Percentiles rank a stretch among this genome's conserved stretches.
phyloP scores from a whole-genome alignment of 2,329 filamentous ascomycete species.

The Trichoderma koningii region DNA sequence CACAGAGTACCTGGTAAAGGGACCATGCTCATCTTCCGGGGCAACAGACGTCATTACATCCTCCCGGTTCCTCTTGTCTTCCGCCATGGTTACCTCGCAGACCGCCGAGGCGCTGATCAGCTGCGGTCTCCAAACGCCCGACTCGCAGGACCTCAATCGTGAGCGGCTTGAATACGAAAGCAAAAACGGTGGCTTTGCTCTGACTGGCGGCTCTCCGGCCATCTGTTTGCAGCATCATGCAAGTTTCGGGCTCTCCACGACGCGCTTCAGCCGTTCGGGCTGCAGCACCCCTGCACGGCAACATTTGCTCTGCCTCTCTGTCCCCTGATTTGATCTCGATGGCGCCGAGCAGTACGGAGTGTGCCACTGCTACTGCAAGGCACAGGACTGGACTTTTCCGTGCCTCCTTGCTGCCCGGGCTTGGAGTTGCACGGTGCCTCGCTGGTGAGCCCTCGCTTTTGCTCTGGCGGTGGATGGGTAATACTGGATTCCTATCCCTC shows the following conservation, averaged over 20 bases:
- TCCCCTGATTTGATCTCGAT: not conserved
- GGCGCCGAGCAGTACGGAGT: not conserved
- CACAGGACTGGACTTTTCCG: not conserved
- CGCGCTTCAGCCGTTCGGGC: conserved; percentile 17
- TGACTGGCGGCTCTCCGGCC: not conserved
- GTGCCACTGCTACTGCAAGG: not conserved
- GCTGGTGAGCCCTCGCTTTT: not conserved
- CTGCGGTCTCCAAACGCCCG: not conserved
- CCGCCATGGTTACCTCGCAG: not conserved
- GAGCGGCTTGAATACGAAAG: conserved; percentile 19
- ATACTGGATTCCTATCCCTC: not conserved
- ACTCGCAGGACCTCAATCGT: not conserved
- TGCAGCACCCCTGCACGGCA: not conserved
- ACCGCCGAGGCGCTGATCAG: conserved; percentile 2
- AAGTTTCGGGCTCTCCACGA: conserved; percentile 13
- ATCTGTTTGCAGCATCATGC: conserved; percentile 14
- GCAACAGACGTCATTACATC: conserved; percentile 1
- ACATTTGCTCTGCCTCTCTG: not conserved
- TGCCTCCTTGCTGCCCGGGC: not conserved
- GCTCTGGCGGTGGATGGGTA: not conserved
- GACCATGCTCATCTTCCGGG: not conserved
- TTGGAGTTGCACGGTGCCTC: conserved; percentile 3
- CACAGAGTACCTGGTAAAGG: not conserved
- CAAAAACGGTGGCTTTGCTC: not conserved
- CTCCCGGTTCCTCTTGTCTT: conserved; percentile 1